Percentiles rank a stretch among this genome's conserved stretches.
Evolutionary conservation across 345 rosid species (phyloP).

Genomic region (Noccaea bulbosa): DNA sequence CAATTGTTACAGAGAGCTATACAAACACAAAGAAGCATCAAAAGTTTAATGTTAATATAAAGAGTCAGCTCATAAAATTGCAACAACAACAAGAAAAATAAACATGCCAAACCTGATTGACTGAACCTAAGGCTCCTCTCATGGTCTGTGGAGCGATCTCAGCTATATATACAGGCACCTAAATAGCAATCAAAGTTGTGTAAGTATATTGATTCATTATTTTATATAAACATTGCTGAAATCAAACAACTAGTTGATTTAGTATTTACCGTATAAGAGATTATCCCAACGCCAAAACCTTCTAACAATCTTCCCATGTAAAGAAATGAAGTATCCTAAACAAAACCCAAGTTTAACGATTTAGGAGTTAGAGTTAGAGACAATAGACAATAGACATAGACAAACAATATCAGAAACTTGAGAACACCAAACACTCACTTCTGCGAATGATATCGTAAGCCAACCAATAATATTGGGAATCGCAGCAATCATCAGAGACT

Average conservation of each 20-base stretch:
- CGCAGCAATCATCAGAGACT: slow-evolving; percentile 96
- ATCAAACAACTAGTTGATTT: slow-evolving; percentile 12
- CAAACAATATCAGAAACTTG: slow-evolving; percentile 14
- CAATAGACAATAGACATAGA: slow-evolving; percentile 24
- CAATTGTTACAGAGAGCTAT: slow-evolving; percentile 95
- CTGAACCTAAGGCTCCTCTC: slow-evolving; percentile 86
- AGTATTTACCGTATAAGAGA: slow-evolving; percentile 83
- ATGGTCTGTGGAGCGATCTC: slow-evolving; percentile 88
- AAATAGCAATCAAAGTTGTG: background rate
- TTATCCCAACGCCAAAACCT: slow-evolving; percentile 98
- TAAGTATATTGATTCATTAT: background rate
- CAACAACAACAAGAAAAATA: background rate
- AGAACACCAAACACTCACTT: slow-evolving; percentile 53
- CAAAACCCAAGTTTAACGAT: slow-evolving; percentile 29
- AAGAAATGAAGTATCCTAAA: slow-evolving; percentile 91
- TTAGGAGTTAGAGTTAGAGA: slow-evolving; percentile 17
- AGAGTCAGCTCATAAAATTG: slow-evolving; percentile 3
- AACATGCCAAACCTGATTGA: slow-evolving; percentile 68
- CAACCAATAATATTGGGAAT: slow-evolving; percentile 96
- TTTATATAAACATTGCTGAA: slow-evolving; percentile 4
- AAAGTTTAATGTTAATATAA: slow-evolving; percentile 2
- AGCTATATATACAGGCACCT: slow-evolving; percentile 92
- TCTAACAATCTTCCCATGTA: slow-evolving; percentile 97
- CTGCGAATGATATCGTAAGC: slow-evolving; percentile 93
- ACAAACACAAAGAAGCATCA: slow-evolving; percentile 30